Base-by-base conservation (phyloP, 2,329 filamentous ascomycete genomes). In the Trichophaea hybrida region DNA sequence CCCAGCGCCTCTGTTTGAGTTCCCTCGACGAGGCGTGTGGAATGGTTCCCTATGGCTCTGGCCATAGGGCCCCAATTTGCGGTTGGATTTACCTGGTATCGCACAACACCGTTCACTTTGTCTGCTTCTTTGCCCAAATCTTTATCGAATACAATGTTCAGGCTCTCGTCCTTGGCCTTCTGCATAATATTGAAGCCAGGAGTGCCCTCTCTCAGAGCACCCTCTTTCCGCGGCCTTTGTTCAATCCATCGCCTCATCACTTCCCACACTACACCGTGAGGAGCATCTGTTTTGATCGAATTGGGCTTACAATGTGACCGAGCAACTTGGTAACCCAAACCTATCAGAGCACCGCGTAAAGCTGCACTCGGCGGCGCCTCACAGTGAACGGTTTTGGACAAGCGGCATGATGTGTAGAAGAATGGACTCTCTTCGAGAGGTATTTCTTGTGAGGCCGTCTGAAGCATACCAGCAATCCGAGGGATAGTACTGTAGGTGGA, bases 31-130 rank as follows among this genome's bases (percentile, higher is more conserved):
- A 2, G 44, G 10, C 2, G 17, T 24, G 44, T 12, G n/a, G 10
- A 15, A 2, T 49, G 1, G 44, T 61, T 61, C 13, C 59, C 17
- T n/a, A 57, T 34, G 10, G 40, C 61, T 56, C 53, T 63, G 12
- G 56, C 55, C 81, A 94, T 82, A 1, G 93, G 93, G 0, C 93
- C 93, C 93, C 93, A 98, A 71, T 97, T 93, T 69, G 88, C 84
- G 61, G 85, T 77, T 50, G 93, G 93, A 70, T 97, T 97, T 62
- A 84, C 74, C 74, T 95, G 93, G 72, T 96, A 98, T 64, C 91
- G 78, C 57, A 94, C 82, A 50, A 94, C 62, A 10, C 66, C 77
- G 65, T 83, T 85, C 70, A 80, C 84, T 53, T 75, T 78, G 57
- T 80, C 78, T 63, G 76, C 79, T 61, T 88, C 83, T 66, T 77